Conservation (phyloP, 208 protist species). For the Leishmania lainsoni region DNA sequence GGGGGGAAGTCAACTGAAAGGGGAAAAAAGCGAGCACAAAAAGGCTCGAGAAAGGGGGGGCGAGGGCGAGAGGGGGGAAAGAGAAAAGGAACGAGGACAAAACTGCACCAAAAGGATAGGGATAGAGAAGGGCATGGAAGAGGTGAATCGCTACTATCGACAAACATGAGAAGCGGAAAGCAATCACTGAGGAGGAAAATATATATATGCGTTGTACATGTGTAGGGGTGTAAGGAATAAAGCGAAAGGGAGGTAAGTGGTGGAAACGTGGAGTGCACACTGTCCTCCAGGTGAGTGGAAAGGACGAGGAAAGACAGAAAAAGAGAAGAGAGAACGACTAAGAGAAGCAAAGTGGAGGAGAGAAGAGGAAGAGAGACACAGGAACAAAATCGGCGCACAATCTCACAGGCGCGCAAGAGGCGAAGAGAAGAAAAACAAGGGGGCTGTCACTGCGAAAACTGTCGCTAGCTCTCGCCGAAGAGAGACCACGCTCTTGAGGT, state of each 20-base stretch:
- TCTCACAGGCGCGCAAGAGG: background rate
- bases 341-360: background rate
- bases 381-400: background rate
- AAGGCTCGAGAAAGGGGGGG: background rate
- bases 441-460: too few relatives aligned
- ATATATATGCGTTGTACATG: too few relatives aligned
- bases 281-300: background rate
- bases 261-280: too few relatives aligned
- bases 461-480: too few relatives aligned
- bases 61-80: constrained; percentile 4
- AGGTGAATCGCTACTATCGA: too few relatives aligned
- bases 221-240: too few relatives aligned
- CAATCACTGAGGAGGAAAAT: too few relatives aligned
- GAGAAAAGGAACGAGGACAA: background rate
- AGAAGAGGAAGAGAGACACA: background rate
- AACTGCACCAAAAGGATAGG: background rate
- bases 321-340: background rate
- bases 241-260: too few relatives aligned
- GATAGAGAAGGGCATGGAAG: background rate
- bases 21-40: background rate
- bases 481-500: too few relatives aligned
- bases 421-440: too few relatives aligned
- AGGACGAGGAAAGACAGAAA: background rate
- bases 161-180: too few relatives aligned
- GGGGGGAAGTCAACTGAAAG: background rate